These are phyloP conservation scores for Phtheirospermum japonicum DNA, from an alignment of 257 asterid species.

Conservation along the genomic window DNA sequence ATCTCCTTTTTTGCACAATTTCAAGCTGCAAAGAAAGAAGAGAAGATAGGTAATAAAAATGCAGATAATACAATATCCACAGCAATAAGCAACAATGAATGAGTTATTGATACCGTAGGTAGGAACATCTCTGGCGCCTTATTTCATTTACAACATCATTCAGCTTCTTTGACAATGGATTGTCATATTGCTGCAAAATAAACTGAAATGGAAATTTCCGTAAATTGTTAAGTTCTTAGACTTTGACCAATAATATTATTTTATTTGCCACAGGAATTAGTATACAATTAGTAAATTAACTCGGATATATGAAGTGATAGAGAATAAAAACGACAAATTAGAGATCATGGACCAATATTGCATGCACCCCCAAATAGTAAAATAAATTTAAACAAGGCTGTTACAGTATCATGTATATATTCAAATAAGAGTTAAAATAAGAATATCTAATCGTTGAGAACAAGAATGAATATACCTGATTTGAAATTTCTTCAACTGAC, in stretches of 20 bases:
- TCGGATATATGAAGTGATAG: too few relatives aligned
- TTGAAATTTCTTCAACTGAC: constrained; percentile 74
- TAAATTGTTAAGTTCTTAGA: too few relatives aligned
- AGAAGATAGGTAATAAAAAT: background rate
- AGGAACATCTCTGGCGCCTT: constrained; percentile 60
- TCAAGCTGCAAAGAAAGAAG: constrained; percentile 31
- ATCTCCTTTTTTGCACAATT: constrained; percentile 41
- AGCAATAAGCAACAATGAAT: constrained; percentile 11
- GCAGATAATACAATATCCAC: background rate
- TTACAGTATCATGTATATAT: constrained; percentile 9
- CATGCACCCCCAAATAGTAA: constrained; percentile 9
- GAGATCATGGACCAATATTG: too few relatives aligned
- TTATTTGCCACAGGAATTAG: too few relatives aligned
- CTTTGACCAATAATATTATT: too few relatives aligned
- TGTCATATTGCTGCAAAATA: constrained; percentile 73
- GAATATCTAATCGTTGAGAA: constrained; percentile 2
- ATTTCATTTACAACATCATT: constrained; percentile 79
- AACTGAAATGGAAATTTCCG: constrained; percentile 41
- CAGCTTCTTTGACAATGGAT: constrained; percentile 81
- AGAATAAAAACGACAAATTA: too few relatives aligned
- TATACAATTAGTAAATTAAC: too few relatives aligned
- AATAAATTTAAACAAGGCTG: constrained; percentile 14
- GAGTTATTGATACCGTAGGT: constrained; percentile 32
- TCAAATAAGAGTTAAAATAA: too few relatives aligned
- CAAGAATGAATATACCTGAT: constrained; percentile 70